Conservation (phyloP, 768 basidiomycete species). For the Mycena chlorophos region DNA sequence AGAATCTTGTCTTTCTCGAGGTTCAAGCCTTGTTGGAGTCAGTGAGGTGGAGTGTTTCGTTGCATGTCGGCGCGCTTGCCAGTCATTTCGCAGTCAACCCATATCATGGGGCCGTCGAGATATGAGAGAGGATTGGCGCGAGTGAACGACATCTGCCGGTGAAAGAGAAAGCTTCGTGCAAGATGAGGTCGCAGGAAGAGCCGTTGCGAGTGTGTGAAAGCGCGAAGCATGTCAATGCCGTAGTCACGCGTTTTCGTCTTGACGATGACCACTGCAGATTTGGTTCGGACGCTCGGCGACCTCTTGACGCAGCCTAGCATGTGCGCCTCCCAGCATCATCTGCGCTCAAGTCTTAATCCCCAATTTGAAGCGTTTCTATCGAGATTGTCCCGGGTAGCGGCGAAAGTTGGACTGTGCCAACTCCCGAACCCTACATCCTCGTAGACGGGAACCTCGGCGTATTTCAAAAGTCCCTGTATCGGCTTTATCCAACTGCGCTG, state of each 20-base stretch:
- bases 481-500: slow-evolving; percentile 50
- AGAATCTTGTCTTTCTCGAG: slow-evolving; percentile 66
- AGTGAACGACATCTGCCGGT: slow-evolving; percentile 12
- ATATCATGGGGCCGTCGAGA: slow-evolving; percentile 67
- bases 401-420: slow-evolving; percentile 43
- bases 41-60: no score
- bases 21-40: no score
- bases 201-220: not conserved
- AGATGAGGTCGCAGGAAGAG: not conserved
- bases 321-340: not conserved
- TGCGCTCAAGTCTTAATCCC: not conserved
- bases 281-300: slow-evolving; percentile 4
- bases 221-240: not conserved
- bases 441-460: slow-evolving; percentile 63
- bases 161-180: not conserved
- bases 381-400: slow-evolving; percentile 65
- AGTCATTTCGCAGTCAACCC: slow-evolving; percentile 91
- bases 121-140: slow-evolving; percentile 39
- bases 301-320: slow-evolving; percentile 6
- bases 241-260: not conserved
- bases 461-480: slow-evolving; percentile 56
- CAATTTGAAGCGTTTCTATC: slow-evolving; percentile 53
- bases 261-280: not conserved
- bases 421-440: slow-evolving; percentile 51
- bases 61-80: no score